Conservation (phyloP, 2,329 filamentous ascomycete species). For the Ilyonectria destructans region DNA sequence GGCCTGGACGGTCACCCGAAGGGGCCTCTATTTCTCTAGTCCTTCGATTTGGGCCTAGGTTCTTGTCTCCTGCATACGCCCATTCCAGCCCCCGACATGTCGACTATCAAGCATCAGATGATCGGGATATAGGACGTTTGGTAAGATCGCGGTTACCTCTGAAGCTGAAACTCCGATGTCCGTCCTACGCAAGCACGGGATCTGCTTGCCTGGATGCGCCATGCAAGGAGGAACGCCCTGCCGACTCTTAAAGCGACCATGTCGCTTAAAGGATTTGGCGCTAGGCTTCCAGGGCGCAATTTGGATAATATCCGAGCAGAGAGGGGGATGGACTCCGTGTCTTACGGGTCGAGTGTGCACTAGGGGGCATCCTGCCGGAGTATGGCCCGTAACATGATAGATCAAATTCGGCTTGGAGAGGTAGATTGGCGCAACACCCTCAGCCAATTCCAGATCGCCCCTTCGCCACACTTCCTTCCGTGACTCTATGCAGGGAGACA, state of each 20-base stretch:
- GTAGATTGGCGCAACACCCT: background rate
- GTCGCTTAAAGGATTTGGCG: background rate
- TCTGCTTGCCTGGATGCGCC: background rate
- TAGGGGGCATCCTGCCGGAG: background rate
- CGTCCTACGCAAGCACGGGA: background rate
- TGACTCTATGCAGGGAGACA: slow-evolving; percentile 9
- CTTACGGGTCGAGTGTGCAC: background rate
- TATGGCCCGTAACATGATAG: slow-evolving; percentile 9
- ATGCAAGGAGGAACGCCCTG: background rate
- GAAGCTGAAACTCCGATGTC: background rate
- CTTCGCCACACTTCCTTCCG: background rate
- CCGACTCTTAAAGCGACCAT: background rate
- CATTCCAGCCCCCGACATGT: background rate
- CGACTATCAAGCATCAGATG: slow-evolving; percentile 8
- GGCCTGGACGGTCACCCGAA: background rate
- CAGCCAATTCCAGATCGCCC: background rate
- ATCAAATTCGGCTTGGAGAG: slow-evolving; percentile 3
- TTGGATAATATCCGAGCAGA: background rate
- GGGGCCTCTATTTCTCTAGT: background rate
- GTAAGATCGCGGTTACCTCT: slow-evolving; percentile 14
- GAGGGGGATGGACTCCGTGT: slow-evolving; percentile 3
- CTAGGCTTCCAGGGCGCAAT: background rate
- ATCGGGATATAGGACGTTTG: slow-evolving; percentile 4
- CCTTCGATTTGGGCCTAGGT: background rate
- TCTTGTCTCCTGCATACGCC: background rate